phyloP scores from a whole-genome alignment of 345 rosid genomes.

The Moricandia arvensis region DNA sequence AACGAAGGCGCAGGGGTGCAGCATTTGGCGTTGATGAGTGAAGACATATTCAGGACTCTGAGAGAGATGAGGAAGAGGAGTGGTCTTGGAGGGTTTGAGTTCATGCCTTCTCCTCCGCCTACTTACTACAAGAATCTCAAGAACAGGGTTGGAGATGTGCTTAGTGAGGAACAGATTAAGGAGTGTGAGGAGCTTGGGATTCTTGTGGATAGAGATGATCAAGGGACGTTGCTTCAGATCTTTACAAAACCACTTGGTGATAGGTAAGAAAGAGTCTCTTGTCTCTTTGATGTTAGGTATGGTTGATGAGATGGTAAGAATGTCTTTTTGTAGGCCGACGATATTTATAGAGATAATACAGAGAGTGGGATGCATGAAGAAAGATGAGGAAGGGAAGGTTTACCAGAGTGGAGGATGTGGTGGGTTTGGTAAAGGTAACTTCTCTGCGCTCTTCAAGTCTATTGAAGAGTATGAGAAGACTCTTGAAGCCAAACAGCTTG shows the following conservation, averaged over 20 bases:
- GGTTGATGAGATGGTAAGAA: not conserved
- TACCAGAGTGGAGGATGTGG: constrained; percentile 96
- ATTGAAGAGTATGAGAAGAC: constrained; percentile 92
- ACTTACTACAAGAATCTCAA: constrained; percentile 76
- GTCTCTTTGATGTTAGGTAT: not conserved
- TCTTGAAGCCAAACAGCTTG: constrained; percentile 59
- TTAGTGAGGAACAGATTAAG: constrained; percentile 73
- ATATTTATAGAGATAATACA: constrained; percentile 95
- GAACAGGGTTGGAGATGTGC: constrained; percentile 66
- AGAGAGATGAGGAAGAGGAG: constrained; percentile 86
- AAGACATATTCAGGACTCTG: constrained; percentile 71
- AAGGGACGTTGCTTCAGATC: constrained; percentile 91
- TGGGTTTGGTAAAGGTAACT: constrained; percentile 94
- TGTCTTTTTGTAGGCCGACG: constrained; percentile 63
- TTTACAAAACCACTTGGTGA: constrained; percentile 93
- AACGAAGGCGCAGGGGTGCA: constrained; percentile 91
- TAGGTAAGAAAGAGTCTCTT: constrained; percentile 38
- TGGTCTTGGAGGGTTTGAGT: constrained; percentile 82
- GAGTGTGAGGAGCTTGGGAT: constrained; percentile 89
- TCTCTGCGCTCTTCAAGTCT: constrained; percentile 90
- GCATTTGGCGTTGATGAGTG: constrained; percentile 72
- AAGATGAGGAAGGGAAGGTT: constrained; percentile 63
- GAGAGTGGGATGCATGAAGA: constrained; percentile 76
- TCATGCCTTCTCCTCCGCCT: constrained; percentile 95
- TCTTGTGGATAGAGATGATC: constrained; percentile 92